Conservation (phyloP, 805 yeast genomes). For the Barnettozyma populi region DNA sequence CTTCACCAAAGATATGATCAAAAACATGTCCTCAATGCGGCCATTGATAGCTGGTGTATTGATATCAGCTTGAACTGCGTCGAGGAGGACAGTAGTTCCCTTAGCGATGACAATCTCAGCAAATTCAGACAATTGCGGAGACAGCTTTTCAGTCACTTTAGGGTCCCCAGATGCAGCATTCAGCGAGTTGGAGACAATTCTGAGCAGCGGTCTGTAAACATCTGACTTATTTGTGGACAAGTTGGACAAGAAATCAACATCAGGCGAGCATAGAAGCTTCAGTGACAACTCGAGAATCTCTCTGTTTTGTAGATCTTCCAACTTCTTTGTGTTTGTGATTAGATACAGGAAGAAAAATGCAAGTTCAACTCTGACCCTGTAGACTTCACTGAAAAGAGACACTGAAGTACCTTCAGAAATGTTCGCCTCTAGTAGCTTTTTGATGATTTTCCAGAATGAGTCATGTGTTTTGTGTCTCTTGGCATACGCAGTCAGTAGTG, state of each 20-base stretch:
- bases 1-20: conserved; percentile 61
- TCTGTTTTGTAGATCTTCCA: conserved; percentile 17
- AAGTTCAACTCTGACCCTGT: conserved; percentile 60
- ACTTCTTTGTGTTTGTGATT: conserved; percentile 9
- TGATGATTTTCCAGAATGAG: conserved; percentile 36
- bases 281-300: conserved; percentile 29
- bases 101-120: conserved; percentile 60
- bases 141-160: conserved; percentile 39
- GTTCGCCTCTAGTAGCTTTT: conserved; percentile 46
- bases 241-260: conserved; percentile 41
- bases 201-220: conserved; percentile 53
- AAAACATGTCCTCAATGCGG: conserved; percentile 57
- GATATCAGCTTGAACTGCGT: conserved; percentile 54
- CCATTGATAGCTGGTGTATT: conserved; percentile 33
- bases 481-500: conserved; percentile 63
- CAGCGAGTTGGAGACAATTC: conserved; percentile 49
- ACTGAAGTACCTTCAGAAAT: conserved; percentile 46
- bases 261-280: conserved; percentile 42
- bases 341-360: conserved; percentile 40
- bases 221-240: conserved; percentile 35
- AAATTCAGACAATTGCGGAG: conserved; percentile 48
- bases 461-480: conserved; percentile 32
- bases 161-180: conserved; percentile 37
- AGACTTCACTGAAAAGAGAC: conserved; percentile 43
- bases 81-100: conserved; percentile 56